These are phyloP conservation scores for Capsella rubella DNA, from an alignment of 441 rosid species.

Conservation along the genomic window DNA sequence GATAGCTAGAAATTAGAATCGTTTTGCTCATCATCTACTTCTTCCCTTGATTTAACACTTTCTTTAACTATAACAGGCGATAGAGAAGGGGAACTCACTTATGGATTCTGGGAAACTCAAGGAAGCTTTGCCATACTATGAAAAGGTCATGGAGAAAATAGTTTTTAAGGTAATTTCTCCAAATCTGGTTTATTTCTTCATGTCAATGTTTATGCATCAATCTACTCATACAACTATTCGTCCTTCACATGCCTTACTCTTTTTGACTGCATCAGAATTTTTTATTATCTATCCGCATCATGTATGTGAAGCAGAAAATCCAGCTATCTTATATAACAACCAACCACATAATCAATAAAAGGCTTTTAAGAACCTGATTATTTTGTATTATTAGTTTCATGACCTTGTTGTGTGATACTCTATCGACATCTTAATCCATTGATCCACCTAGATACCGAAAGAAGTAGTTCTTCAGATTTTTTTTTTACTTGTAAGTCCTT, in stretches of 20 bases:
- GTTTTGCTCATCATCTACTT: not conserved
- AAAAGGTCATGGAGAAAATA: conserved; percentile 70
- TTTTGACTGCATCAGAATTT: conserved; percentile 9
- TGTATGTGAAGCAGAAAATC: conserved; percentile 16
- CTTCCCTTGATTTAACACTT: conserved; percentile 20
- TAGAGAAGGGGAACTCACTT: conserved; percentile 73
- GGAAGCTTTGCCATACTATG: conserved; percentile 74
- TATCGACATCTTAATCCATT: conserved; percentile 18
- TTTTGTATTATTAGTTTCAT: conserved; percentile 3
- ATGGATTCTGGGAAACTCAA: conserved; percentile 85
- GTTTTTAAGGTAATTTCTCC: conserved; percentile 66
- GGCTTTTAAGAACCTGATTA: conserved; percentile 3
- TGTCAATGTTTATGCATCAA: conserved; percentile 26
- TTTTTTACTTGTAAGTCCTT: not conserved
- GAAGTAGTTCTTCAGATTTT: conserved; percentile 19
- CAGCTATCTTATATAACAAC: conserved; percentile 1
- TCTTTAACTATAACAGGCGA: conserved; percentile 51
- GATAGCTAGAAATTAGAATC: not conserved
- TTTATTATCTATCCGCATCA: conserved; percentile 18
- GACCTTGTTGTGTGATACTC: not conserved
- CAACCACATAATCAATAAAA: not conserved
- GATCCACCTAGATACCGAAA: conserved; percentile 12
- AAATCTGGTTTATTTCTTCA: conserved; percentile 5
- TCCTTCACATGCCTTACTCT: not conserved
- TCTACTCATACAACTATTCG: not conserved